phyloP scores from a whole-genome alignment of 164 flowering plant genomes.

The Vitis labrusca region DNA sequence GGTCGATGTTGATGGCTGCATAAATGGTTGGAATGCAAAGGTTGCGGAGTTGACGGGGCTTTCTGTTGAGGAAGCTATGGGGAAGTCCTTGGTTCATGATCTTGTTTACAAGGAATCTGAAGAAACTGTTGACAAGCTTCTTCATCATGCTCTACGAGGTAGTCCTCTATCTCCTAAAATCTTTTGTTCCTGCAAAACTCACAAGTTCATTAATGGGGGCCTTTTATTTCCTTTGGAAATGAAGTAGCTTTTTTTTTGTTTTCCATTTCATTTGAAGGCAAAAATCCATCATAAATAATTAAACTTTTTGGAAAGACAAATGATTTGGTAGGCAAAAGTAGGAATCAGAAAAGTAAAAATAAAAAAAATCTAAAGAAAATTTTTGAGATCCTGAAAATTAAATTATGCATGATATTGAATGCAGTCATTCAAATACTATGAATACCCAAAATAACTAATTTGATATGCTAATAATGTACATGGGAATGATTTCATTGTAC shows the following conservation, averaged over 20 bases:
- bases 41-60: constrained; percentile 89
- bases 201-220: not conserved
- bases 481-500: too few relatives aligned
- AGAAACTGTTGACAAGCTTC: constrained; percentile 63
- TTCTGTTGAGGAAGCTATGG: constrained; percentile 94
- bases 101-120: constrained; percentile 68
- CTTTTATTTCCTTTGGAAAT: too few relatives aligned
- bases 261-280: not conserved
- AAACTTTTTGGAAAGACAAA: not conserved
- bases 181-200: not conserved
- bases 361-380: too few relatives aligned
- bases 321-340: too few relatives aligned
- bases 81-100: constrained; percentile 76
- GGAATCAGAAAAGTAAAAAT: too few relatives aligned
- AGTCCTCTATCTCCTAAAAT: constrained; percentile 5
- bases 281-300: not conserved
- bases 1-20: constrained; percentile 63
- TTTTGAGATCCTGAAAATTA: too few relatives aligned
- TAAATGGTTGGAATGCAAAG: constrained; percentile 99
- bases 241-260: not conserved
- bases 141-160: constrained; percentile 73
- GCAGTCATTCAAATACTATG: too few relatives aligned
- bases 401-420: too few relatives aligned
- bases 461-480: too few relatives aligned
- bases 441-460: too few relatives aligned